These are phyloP conservation scores for Pyrenochaeta sp. DNA, from an alignment of 2,329 filamentous ascomycete genomes.

Conservation along the genomic window DNA sequence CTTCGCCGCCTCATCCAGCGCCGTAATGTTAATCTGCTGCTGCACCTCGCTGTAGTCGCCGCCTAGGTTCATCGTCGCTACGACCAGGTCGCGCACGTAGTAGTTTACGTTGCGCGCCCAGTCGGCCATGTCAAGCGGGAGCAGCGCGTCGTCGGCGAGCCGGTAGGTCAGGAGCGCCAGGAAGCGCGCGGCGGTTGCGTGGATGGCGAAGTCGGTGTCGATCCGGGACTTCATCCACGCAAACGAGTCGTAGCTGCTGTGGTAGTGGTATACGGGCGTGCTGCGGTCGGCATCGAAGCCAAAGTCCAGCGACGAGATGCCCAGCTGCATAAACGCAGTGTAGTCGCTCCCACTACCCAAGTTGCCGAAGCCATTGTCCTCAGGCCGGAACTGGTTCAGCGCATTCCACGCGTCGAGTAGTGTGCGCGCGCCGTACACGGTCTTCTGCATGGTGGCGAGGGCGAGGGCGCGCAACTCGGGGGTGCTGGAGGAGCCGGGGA, in stretches of 20 bases:
- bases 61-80: background rate
- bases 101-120: slow-evolving; percentile 20
- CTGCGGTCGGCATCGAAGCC: slow-evolving; percentile 35
- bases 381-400: slow-evolving; percentile 10
- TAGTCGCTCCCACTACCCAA: slow-evolving; percentile 53
- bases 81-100: slow-evolving; percentile 6
- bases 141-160: slow-evolving; percentile 38
- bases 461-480: slow-evolving; percentile 41
- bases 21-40: slow-evolving; percentile 1
- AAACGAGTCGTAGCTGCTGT: slow-evolving; percentile 51
- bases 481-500: slow-evolving; percentile 34
- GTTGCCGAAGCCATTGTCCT: slow-evolving; percentile 40
- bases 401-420: slow-evolving; percentile 49
- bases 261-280: slow-evolving; percentile 52
- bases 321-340: slow-evolving; percentile 50
- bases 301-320: slow-evolving; percentile 46
- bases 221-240: slow-evolving; percentile 57
- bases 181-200: slow-evolving; percentile 53
- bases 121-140: slow-evolving; percentile 40
- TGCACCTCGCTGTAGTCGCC: slow-evolving; percentile 1
- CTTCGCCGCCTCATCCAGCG: slow-evolving; percentile 2
- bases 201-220: slow-evolving; percentile 54
- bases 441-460: slow-evolving; percentile 38
- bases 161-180: slow-evolving; percentile 45
- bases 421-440: slow-evolving; percentile 42